Evolutionary conservation across 2,329 filamentous ascomycete species (phyloP), one percentile per base, ranked within the genome.

Genomic region (Paramyrothecium sp.): DNA sequence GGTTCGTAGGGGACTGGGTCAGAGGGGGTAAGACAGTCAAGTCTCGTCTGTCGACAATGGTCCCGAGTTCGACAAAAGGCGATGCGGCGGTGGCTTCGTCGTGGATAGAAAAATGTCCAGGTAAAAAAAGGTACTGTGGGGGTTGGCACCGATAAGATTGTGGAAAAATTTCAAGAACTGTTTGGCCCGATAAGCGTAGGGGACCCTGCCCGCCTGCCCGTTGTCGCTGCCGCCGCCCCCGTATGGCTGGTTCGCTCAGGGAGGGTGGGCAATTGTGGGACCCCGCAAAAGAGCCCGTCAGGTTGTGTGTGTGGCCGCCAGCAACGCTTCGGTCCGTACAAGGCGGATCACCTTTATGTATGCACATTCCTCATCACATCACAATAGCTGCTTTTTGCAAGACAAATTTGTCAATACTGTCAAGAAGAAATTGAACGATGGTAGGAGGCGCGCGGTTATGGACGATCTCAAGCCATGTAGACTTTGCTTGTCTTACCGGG

Each of bases 141-240:
- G 51, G 51, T 53, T 53, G 38, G 38, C 38, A 41, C 51, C 34
- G 54, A 56, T 56, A 56, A 56, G 54, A 56, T 56, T 55, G 46
- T 50, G 49, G 17, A 41, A 56, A 56, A 48, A 53, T 52, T 56
- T 56, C 54, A 23, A 52, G 49, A 19, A 38, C 7, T 44, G 13
- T 16, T 44, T 44, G 38, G 38, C 38, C 13, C 38, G 7, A 16
- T 7, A 3, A 16, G 38, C 5, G 38, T 19, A 44, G 38, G 38
- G 26, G 26, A 30, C 26, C 26, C 26, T 30, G 26, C 26, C 26
- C 26, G 26, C 26, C 26, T 10, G 26, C 26, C 26, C 26, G 26
- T 30, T 10, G 26, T 10, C 26, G 26, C 26, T 10, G 26, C 26
- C 26, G 26, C 26, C 26, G n/a, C n/a, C n/a, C n/a, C n/a, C n/a